These are phyloP conservation scores for Ophiostoma himal-ulmi DNA, from an alignment of 2,329 filamentous ascomycete species.

Conservation along the genomic window DNA sequence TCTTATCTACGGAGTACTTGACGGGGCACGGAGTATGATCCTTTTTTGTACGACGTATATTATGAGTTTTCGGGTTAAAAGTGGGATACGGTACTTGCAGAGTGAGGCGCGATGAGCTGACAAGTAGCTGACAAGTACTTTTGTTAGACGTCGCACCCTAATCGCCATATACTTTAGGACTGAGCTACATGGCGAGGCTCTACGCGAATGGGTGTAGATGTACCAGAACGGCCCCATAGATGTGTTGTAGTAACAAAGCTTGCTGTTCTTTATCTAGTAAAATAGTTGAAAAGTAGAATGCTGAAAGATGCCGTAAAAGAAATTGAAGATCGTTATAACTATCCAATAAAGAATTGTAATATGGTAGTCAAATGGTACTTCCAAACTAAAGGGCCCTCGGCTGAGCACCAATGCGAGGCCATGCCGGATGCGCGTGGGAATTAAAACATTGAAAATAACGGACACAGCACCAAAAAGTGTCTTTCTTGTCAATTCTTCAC, in stretches of 20 bases:
- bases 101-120: neutral
- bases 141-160: neutral
- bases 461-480: neutral
- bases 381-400: neutral
- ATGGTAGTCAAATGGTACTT: neutral
- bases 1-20: neutral
- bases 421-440: neutral
- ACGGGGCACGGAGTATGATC: neutral
- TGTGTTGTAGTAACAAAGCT: neutral
- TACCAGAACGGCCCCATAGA: neutral
- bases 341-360: neutral
- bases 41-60: neutral
- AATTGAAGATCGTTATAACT: neutral
- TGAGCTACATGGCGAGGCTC: neutral
- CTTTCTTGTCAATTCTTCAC: neutral
- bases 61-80: neutral
- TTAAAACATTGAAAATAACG: neutral
- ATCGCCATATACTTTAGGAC: neutral
- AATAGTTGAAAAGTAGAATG: neutral
- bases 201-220: neutral
- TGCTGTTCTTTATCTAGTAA: neutral
- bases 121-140: neutral
- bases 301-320: neutral
- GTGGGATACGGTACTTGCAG: neutral
- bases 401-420: constrained; percentile 5